Evolutionary conservation across 2,329 filamentous ascomycete species (phyloP).

Genomic region (Xylariaceae sp.): DNA sequence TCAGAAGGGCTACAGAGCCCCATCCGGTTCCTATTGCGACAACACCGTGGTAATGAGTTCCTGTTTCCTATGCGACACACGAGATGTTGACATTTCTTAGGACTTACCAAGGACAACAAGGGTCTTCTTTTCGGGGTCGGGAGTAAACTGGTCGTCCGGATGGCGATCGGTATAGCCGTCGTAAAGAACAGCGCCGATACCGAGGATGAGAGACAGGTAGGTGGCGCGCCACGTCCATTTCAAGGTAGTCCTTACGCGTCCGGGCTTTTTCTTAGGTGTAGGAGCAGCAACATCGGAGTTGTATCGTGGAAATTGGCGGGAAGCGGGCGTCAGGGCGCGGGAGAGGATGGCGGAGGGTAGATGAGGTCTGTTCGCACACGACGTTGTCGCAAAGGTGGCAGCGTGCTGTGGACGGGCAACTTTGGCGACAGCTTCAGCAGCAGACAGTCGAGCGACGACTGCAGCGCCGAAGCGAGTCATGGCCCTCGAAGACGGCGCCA

Average conservation of each 20-base stretch:
- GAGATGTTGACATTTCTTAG: background rate
- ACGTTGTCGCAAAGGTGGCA: constrained; percentile 26
- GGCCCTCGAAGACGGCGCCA: constrained; percentile 46
- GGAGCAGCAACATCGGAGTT: constrained; percentile 48
- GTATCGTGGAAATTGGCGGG: constrained; percentile 41
- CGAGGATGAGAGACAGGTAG: constrained; percentile 68
- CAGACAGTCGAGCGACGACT: constrained; percentile 24
- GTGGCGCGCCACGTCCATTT: constrained; percentile 80
- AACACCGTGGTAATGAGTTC: constrained; percentile 7
- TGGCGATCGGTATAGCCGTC: constrained; percentile 79
- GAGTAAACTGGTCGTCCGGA: constrained; percentile 71
- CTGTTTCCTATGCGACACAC: constrained; percentile 14
- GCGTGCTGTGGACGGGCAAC: constrained; percentile 16
- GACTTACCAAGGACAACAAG: constrained; percentile 83
- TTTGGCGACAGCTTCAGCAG: constrained; percentile 31
- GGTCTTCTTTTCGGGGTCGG: constrained; percentile 92
- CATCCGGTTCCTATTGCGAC: constrained; percentile 77
- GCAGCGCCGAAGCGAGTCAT: constrained; percentile 32
- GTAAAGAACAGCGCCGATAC: constrained; percentile 70
- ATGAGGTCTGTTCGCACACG: constrained; percentile 27
- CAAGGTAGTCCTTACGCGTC: constrained; percentile 64
- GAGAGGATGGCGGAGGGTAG: constrained; percentile 31
- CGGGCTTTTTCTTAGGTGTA: constrained; percentile 45
- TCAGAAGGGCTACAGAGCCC: constrained; percentile 91
- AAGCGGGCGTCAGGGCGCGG: constrained; percentile 33